Percentiles rank a stretch among this genome's conserved stretches.
phyloP scores from a whole-genome alignment of 2,329 filamentous ascomycete genomes.

The Penicillium sclerotigenum region DNA sequence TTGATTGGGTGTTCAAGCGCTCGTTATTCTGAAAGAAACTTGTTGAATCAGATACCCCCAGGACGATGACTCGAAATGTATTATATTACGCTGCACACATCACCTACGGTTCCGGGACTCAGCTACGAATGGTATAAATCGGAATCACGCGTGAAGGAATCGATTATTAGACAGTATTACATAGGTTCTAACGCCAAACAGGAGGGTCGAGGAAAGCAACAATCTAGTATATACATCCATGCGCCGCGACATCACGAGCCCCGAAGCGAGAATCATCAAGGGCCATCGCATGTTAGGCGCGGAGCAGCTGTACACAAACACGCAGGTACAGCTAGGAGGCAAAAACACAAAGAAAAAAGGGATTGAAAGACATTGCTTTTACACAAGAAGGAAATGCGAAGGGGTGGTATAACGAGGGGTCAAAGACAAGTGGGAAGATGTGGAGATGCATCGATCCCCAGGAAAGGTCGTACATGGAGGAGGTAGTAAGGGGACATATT shows the following conservation, averaged over 20 bases:
- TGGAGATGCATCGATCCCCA: slow-evolving; percentile 5
- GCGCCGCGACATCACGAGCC: neutral
- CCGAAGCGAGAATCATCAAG: slow-evolving; percentile 16
- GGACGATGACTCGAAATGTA: neutral
- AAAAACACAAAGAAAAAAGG: slow-evolving; percentile 16
- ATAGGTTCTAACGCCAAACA: slow-evolving; percentile 33
- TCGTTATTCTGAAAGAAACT: neutral
- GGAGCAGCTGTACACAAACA: slow-evolving; percentile 19
- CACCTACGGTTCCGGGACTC: neutral
- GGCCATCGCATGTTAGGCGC: slow-evolving; percentile 7
- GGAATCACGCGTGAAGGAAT: slow-evolving; percentile 14
- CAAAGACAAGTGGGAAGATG: slow-evolving; percentile 9
- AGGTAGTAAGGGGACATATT: neutral
- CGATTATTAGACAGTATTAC: slow-evolving; percentile 33
- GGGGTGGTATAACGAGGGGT: slow-evolving; percentile 26
- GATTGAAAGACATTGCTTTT: slow-evolving; percentile 23
- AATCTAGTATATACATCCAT: slow-evolving; percentile 25
- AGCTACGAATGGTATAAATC: neutral
- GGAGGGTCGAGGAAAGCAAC: slow-evolving; percentile 20
- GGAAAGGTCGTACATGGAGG: slow-evolving; percentile 16
- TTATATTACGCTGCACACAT: neutral
- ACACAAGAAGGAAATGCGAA: slow-evolving; percentile 26
- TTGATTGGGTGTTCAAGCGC: neutral
- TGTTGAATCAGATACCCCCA: slow-evolving; percentile 7
- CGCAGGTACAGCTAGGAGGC: slow-evolving; percentile 12